phyloP scores from a whole-genome alignment of 2,329 filamentous ascomycete genomes.

The Cladobotryum protrusum region DNA sequence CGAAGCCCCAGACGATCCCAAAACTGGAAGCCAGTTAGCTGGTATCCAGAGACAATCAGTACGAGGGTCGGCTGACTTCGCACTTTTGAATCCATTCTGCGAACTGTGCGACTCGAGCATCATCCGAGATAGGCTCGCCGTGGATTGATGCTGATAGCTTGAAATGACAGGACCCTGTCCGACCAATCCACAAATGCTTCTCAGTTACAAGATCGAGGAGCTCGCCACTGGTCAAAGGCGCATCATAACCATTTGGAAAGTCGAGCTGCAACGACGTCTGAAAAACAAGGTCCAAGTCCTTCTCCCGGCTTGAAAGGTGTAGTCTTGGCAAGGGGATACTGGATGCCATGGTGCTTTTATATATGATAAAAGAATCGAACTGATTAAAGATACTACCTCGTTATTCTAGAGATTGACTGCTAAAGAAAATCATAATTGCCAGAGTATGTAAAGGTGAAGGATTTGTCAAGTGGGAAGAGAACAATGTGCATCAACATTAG shows the following conservation, averaged over 20 bases:
- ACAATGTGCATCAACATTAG: too few species aligned
- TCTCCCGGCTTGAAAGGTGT: constrained; percentile 16
- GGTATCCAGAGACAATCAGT: neutral
- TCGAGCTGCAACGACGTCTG: constrained; percentile 22
- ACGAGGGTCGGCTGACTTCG: constrained; percentile 18
- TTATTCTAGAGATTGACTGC: too few species aligned
- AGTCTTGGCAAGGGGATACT: constrained; percentile 21
- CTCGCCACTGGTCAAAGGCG: constrained; percentile 16
- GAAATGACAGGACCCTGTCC: constrained; percentile 24
- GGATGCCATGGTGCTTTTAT: constrained; percentile 7
- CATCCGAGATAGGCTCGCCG: constrained; percentile 13
- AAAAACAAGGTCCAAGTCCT: constrained; percentile 20
- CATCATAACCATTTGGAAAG: constrained; percentile 13
- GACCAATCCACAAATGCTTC: constrained; percentile 27
- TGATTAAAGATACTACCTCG: too few species aligned
- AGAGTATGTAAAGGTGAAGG: too few species aligned
- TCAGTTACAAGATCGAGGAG: constrained; percentile 18
- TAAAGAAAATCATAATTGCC: too few species aligned
- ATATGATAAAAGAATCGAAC: too few species aligned
- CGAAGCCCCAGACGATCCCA: constrained; percentile 27
- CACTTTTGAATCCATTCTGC: constrained; percentile 18
- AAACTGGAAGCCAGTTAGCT: constrained; percentile 17
- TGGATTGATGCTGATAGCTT: constrained; percentile 21
- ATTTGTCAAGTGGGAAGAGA: too few species aligned
- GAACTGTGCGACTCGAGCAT: constrained; percentile 10